phyloP scores from a whole-genome alignment of 345 rosid genomes.

The Lumnitzera racemosa region DNA sequence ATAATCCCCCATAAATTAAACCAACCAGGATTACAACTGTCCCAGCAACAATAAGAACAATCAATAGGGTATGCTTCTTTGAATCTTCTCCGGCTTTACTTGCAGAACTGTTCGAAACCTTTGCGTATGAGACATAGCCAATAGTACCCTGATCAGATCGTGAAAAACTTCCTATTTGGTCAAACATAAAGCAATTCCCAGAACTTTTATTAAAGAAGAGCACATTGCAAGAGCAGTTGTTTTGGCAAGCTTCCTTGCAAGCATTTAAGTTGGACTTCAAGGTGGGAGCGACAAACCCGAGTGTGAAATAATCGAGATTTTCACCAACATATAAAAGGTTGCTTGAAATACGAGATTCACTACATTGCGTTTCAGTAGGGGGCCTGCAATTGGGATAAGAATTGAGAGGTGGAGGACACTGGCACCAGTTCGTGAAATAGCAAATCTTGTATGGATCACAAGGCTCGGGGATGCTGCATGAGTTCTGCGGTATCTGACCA shows the following conservation, averaged over 20 bases:
- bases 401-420: conserved; percentile 26
- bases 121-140: conserved; percentile 32
- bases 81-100: conserved; percentile 3
- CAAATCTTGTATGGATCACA: conserved; percentile 30
- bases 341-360: conserved; percentile 5
- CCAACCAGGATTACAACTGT: conserved; percentile 22
- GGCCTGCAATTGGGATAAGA: conserved; percentile 18
- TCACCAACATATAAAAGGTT: conserved; percentile 27
- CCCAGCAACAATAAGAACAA: conserved; percentile 17
- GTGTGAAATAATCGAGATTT: conserved; percentile 47
- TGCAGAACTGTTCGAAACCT: conserved; percentile 13
- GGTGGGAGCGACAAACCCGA: conserved; percentile 29
- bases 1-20: conserved; percentile 30
- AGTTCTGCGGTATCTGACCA: conserved; percentile 27
- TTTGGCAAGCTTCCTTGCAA: conserved; percentile 40
- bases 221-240: conserved; percentile 40
- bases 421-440: conserved; percentile 24
- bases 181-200: conserved; percentile 39
- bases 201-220: conserved; percentile 38
- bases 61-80: conserved; percentile 5
- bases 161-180: conserved; percentile 33
- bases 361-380: conserved; percentile 21
- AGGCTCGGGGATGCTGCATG: conserved; percentile 34
- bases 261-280: conserved; percentile 17
- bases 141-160: conserved; percentile 19